Conservation (phyloP, 2,329 filamentous ascomycete species). For the Lasiodiplodia theobromae region DNA sequence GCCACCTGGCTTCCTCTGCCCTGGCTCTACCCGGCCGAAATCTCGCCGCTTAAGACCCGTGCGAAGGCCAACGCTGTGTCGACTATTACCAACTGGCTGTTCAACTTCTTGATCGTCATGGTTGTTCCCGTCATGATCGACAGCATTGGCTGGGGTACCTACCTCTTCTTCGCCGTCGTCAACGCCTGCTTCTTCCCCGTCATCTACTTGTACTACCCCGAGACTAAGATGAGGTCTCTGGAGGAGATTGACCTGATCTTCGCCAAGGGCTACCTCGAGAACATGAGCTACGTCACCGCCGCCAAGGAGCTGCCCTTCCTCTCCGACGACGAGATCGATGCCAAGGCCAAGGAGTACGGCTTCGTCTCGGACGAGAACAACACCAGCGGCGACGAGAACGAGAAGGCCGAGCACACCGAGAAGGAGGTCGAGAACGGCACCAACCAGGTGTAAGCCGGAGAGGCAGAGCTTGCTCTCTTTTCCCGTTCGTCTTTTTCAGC, state of each 20-base stretch:
- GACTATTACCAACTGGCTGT: constrained; percentile 63
- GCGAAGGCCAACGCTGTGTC: constrained; percentile 64
- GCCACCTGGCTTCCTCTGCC: constrained; percentile 70
- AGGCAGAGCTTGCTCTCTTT: not conserved
- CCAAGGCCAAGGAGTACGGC: constrained; percentile 50
- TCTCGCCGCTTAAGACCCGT: constrained; percentile 63
- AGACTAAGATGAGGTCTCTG: constrained; percentile 60
- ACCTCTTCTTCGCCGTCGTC: constrained; percentile 59
- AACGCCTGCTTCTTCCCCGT: constrained; percentile 61
- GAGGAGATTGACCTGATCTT: constrained; percentile 61
- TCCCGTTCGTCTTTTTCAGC: not conserved
- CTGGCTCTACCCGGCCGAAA: constrained; percentile 61
- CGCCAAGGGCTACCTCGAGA: constrained; percentile 63
- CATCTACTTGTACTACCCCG: constrained; percentile 63
- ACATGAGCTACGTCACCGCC: constrained; percentile 66
- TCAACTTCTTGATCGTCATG: constrained; percentile 57
- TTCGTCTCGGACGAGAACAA: constrained; percentile 40
- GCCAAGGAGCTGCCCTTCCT: constrained; percentile 64
- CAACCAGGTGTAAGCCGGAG: constrained; percentile 30
- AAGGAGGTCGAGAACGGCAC: constrained; percentile 31
- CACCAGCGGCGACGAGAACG: constrained; percentile 14
- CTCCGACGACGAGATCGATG: constrained; percentile 60
- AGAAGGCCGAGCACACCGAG: constrained; percentile 30
- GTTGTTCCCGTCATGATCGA: constrained; percentile 50
- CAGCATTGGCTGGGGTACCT: constrained; percentile 50